Evolutionary conservation across 2,329 filamentous ascomycete genomes (phyloP).

Genomic region (Phyllosticta paracitricarpa): DNA sequence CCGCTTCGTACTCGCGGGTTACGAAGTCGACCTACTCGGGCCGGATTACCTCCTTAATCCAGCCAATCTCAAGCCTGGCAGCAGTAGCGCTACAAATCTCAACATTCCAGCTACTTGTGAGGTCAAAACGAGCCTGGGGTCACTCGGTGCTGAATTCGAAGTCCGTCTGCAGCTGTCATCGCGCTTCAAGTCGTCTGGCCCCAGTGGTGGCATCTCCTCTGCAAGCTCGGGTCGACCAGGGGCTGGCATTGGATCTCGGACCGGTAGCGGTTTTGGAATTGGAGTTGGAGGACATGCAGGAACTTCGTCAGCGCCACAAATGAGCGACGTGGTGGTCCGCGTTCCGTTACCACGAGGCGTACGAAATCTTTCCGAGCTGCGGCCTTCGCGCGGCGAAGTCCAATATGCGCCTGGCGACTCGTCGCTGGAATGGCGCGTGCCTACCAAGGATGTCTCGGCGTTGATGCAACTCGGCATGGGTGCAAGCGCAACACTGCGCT

Average conservation of each 20-base stretch:
- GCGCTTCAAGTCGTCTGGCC: slow-evolving; percentile 27
- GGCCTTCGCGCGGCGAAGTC: slow-evolving; percentile 71
- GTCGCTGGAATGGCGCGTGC: slow-evolving; percentile 72
- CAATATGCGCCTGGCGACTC: slow-evolving; percentile 65
- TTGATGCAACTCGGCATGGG: slow-evolving; percentile 42
- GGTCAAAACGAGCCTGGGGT: slow-evolving; percentile 69
- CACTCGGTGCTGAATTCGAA: slow-evolving; percentile 74
- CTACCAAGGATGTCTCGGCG: slow-evolving; percentile 59
- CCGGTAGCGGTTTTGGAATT: slow-evolving; percentile 24
- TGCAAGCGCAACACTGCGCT: slow-evolving; percentile 63
- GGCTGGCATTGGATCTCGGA: slow-evolving; percentile 16
- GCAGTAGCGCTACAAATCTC: slow-evolving; percentile 45
- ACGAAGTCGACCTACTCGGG: slow-evolving; percentile 84
- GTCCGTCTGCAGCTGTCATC: slow-evolving; percentile 63
- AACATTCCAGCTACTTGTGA: slow-evolving; percentile 76
- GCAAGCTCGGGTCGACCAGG: slow-evolving; percentile 13
- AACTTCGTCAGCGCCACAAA: slow-evolving; percentile 27
- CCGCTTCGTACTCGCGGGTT: slow-evolving; percentile 83
- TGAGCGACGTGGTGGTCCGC: slow-evolving; percentile 70
- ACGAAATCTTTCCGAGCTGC: slow-evolving; percentile 72
- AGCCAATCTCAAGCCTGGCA: slow-evolving; percentile 14
- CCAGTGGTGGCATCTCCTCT: slow-evolving; percentile 7
- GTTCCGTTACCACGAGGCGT: slow-evolving; percentile 72
- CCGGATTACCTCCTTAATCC: slow-evolving; percentile 40
- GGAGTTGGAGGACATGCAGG: slow-evolving; percentile 10